These are phyloP conservation scores for Crithidia acanthocephali DNA, from an alignment of 208 protist species.

Conservation along the genomic window DNA sequence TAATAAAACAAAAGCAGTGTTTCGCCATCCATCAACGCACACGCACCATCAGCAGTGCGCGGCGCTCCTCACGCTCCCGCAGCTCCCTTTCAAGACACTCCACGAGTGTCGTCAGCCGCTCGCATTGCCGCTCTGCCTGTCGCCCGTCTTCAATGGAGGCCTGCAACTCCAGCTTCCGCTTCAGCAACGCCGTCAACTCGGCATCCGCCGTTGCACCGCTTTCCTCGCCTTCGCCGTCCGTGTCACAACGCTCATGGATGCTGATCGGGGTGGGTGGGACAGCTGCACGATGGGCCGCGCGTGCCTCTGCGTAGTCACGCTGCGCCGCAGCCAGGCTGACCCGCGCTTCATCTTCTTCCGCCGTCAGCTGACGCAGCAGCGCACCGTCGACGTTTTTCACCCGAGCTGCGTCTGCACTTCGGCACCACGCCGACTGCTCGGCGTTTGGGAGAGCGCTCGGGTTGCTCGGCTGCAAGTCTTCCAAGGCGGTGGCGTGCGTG, in stretches of 20 bases:
- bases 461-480: not conserved
- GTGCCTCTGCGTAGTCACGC: slow-evolving; percentile 30
- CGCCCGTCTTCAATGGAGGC: slow-evolving; percentile 35
- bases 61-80: slow-evolving; percentile 16
- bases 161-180: slow-evolving; percentile 37
- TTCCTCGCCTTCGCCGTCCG: not conserved
- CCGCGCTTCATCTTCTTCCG: slow-evolving; percentile 34
- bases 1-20: not conserved
- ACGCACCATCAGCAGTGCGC: slow-evolving; percentile 2
- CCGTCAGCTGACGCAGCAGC: slow-evolving; percentile 7
- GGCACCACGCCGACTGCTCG: not conserved
- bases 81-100: slow-evolving; percentile 26
- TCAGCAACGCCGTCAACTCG: slow-evolving; percentile 22
- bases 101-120: slow-evolving; percentile 44
- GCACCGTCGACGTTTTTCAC: not conserved
- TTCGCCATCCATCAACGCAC: not conserved
- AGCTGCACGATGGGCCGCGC: slow-evolving; percentile 16
- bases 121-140: slow-evolving; percentile 51
- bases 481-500: slow-evolving; percentile 24
- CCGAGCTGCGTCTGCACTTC: not conserved
- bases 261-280: not conserved
- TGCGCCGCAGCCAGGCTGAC: slow-evolving; percentile 29
- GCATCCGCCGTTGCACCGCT: not conserved
- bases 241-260: not conserved
- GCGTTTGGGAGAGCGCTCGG: too few relatives aligned